These are phyloP conservation scores for Stygiomarasmius scandens DNA, from an alignment of 1,284 basidiomycete species.

Conservation along the genomic window DNA sequence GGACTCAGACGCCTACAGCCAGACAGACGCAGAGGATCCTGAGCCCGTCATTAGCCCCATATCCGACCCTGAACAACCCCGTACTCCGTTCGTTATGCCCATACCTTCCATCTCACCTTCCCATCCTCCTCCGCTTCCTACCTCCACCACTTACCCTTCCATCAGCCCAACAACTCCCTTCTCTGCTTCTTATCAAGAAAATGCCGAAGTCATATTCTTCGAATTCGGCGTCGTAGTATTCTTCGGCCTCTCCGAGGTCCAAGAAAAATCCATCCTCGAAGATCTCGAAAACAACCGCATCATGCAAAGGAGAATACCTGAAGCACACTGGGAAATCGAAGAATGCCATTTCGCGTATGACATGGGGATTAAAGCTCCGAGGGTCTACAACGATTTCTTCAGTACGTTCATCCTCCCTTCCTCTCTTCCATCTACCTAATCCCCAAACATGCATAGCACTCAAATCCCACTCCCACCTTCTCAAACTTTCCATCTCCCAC, in stretches of 20 bases:
- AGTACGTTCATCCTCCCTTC: conserved; percentile 48
- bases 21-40: conserved; percentile 2
- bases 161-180: conserved; percentile 1
- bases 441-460: conserved; percentile 55
- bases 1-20: conserved; percentile 12
- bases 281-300: conserved; percentile 76
- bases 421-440: conserved; percentile 8
- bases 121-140: conserved; percentile 3
- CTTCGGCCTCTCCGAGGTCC: conserved; percentile 77
- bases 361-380: conserved; percentile 78
- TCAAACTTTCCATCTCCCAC: conserved; percentile 90
- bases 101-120: too few relatives aligned
- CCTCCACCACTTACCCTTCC: conserved; percentile 12
- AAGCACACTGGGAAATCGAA: conserved; percentile 87
- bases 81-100: not conserved
- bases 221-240: conserved; percentile 87
- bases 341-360: conserved; percentile 93
- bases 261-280: conserved; percentile 81
- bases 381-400: conserved; percentile 93
- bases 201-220: conserved; percentile 89
- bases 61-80: not conserved
- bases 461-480: conserved; percentile 85
- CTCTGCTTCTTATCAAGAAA: conserved; percentile 34
- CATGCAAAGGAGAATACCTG: conserved; percentile 60
- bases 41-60: not conserved